Conservation (phyloP, 2,329 filamentous ascomycete species). For the Escovopsis sp. region DNA sequence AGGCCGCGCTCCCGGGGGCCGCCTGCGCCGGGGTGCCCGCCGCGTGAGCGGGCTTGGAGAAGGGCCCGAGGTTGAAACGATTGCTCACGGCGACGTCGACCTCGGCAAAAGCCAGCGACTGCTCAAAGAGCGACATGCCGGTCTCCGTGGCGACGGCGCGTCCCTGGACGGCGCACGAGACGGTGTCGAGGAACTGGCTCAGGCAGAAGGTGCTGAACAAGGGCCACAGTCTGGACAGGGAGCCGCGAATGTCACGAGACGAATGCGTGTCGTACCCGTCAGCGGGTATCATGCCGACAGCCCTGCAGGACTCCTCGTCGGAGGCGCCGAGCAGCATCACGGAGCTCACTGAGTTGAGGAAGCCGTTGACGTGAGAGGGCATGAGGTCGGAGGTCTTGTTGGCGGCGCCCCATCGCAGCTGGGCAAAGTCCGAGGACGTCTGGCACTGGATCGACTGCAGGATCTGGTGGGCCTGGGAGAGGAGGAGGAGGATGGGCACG, state of each 20-base stretch:
- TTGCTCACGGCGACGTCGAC: constrained; percentile 78
- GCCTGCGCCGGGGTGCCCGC: constrained; percentile 10
- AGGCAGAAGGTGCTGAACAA: constrained; percentile 55
- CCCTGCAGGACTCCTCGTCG: constrained; percentile 60
- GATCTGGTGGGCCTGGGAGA: constrained; percentile 52
- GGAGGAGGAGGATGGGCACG: constrained; percentile 55
- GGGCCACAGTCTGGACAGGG: constrained; percentile 62
- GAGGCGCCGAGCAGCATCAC: constrained; percentile 57
- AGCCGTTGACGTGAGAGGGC: constrained; percentile 53
- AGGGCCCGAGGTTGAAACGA: constrained; percentile 58
- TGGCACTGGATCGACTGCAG: constrained; percentile 86
- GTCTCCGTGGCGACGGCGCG: constrained; percentile 69
- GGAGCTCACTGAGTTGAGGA: constrained; percentile 60
- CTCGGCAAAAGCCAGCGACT: constrained; percentile 90
- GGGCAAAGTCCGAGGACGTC: constrained; percentile 58
- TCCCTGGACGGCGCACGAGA: constrained; percentile 79
- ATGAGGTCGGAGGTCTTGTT: constrained; percentile 52
- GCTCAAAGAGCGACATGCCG: constrained; percentile 92
- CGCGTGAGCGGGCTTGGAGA: constrained; percentile 30
- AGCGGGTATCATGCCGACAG: constrained; percentile 52
- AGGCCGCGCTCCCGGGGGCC: constrained; percentile 14
- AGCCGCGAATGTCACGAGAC: constrained; percentile 50
- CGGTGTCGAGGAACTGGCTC: constrained; percentile 78
- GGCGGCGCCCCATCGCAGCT: constrained; percentile 54
- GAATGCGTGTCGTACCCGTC: constrained; percentile 29